Evolutionary conservation across 2,329 filamentous ascomycete species (phyloP).

Genomic region (Ophiobolus disseminans): DNA sequence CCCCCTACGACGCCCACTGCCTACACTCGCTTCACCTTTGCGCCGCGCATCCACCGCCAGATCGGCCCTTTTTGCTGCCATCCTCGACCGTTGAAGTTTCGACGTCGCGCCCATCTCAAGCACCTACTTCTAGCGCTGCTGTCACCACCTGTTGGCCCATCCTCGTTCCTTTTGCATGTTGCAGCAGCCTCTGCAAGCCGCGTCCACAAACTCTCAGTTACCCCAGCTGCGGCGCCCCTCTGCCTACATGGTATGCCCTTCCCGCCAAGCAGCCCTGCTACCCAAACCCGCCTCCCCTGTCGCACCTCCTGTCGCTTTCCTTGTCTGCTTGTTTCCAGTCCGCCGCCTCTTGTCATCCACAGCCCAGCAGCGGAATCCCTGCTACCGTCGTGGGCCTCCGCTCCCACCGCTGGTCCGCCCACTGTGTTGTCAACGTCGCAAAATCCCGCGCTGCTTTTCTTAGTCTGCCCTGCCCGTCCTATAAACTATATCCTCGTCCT

Average conservation of each 20-base stretch:
- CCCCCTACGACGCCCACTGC: slow-evolving; percentile 19
- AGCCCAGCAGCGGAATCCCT: slow-evolving; percentile 43
- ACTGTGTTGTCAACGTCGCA: slow-evolving; percentile 42
- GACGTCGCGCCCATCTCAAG: slow-evolving; percentile 25
- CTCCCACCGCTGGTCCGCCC: slow-evolving; percentile 39
- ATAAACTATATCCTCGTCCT: slow-evolving; percentile 46
- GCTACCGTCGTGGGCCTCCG: slow-evolving; percentile 32
- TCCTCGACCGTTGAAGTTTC: slow-evolving; percentile 44
- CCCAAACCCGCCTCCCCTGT: slow-evolving; percentile 38
- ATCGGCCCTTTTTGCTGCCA: slow-evolving; percentile 22
- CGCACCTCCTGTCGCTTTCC: slow-evolving; percentile 33
- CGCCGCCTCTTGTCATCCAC: slow-evolving; percentile 39
- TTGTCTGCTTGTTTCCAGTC: slow-evolving; percentile 30
- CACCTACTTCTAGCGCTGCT: slow-evolving; percentile 21
- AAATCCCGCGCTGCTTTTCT: slow-evolving; percentile 27
- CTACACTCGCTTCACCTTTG: slow-evolving; percentile 29
- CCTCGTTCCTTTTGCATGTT: slow-evolving; percentile 48
- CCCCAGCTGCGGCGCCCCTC: slow-evolving; percentile 46
- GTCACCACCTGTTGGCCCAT: slow-evolving; percentile 38
- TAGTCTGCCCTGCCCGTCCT: slow-evolving; percentile 42
- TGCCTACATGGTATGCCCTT: slow-evolving; percentile 54
- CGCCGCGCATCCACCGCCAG: slow-evolving; percentile 17
- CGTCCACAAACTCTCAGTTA: slow-evolving; percentile 39
- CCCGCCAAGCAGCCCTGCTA: slow-evolving; percentile 47
- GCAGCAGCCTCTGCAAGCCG: slow-evolving; percentile 49